Conservation (phyloP, 306 rosid species). For the Lagenaria siceraria region DNA sequence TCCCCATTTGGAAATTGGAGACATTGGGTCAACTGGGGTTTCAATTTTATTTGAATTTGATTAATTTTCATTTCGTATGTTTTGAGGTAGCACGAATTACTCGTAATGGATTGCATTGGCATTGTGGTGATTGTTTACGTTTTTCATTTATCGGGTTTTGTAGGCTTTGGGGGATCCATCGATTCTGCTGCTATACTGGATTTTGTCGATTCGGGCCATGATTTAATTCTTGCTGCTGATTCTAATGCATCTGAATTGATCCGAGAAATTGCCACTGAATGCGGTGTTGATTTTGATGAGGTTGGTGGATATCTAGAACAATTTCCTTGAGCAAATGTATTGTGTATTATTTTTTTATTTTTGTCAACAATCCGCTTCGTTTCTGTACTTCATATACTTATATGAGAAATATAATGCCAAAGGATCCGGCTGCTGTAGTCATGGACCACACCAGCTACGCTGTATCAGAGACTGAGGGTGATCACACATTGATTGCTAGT, state of each 20-base stretch:
- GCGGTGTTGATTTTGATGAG: slow-evolving; percentile 98
- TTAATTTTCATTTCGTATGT: not conserved
- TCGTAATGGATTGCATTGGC: not conserved
- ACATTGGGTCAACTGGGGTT: not conserved
- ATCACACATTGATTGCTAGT: slow-evolving; percentile 82
- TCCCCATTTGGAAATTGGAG: not conserved
- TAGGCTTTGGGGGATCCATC: slow-evolving; percentile 90
- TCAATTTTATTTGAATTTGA: not conserved
- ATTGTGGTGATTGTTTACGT: not conserved
- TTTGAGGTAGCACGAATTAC: not conserved
- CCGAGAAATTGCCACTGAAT: slow-evolving; percentile 67
- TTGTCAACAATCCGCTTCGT: not conserved
- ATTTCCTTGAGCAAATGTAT: not conserved
- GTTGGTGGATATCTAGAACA: slow-evolving; percentile 21
- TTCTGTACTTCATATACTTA: not conserved
- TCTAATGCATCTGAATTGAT: slow-evolving; percentile 75
- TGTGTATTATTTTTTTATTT: not conserved
- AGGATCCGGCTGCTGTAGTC: slow-evolving; percentile 69
- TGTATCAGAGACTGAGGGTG: slow-evolving; percentile 65
- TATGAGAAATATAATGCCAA: not conserved
- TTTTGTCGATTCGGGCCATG: slow-evolving; percentile 94
- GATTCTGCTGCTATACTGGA: slow-evolving; percentile 69
- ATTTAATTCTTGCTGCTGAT: slow-evolving; percentile 73
- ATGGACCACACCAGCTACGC: slow-evolving; percentile 85
- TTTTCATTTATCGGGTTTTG: not conserved